phyloP scores from a whole-genome alignment of 129 eudicot genomes.

The Arctium lappa region DNA sequence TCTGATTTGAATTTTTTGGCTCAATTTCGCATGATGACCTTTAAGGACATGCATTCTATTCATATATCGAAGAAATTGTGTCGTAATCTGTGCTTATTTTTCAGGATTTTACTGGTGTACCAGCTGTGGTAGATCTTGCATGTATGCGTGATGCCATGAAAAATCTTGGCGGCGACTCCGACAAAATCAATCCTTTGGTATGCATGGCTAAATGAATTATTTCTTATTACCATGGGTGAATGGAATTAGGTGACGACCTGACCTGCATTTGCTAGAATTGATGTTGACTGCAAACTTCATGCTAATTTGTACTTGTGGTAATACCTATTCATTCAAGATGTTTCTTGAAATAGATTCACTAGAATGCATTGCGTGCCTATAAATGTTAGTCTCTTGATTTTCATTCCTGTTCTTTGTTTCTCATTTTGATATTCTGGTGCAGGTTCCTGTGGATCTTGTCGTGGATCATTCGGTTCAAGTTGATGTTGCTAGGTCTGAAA shows the following conservation, averaged over 20 bases:
- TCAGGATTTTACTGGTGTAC: constrained; percentile 98
- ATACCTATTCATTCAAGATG: not conserved
- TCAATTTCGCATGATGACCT: not conserved
- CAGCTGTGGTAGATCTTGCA: constrained; percentile 97
- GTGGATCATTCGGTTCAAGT: constrained; percentile 98
- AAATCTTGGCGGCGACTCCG: constrained; percentile 84
- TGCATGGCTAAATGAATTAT: not conserved
- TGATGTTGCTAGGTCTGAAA: constrained; percentile 89
- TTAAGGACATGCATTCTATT: not conserved
- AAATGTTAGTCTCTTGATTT: not conserved
- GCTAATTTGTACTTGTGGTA: not conserved
- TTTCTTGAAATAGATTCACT: not conserved
- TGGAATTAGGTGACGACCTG: not conserved
- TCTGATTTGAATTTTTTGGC: not conserved
- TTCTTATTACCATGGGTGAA: not conserved
- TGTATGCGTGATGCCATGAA: constrained; percentile 99
- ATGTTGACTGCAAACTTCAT: not conserved
- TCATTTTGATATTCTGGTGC: constrained; percentile 21
- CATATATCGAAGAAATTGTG: not conserved
- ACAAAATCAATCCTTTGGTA: constrained; percentile 98
- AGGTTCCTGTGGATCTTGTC: constrained; percentile 99
- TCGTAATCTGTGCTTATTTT: not conserved
- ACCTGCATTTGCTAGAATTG: not conserved
- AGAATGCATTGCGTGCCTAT: not conserved
- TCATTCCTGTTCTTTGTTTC: not conserved